Base-by-base conservation (phyloP, 768 basidiomycete genomes). In the Kwoniella dendrophila region DNA sequence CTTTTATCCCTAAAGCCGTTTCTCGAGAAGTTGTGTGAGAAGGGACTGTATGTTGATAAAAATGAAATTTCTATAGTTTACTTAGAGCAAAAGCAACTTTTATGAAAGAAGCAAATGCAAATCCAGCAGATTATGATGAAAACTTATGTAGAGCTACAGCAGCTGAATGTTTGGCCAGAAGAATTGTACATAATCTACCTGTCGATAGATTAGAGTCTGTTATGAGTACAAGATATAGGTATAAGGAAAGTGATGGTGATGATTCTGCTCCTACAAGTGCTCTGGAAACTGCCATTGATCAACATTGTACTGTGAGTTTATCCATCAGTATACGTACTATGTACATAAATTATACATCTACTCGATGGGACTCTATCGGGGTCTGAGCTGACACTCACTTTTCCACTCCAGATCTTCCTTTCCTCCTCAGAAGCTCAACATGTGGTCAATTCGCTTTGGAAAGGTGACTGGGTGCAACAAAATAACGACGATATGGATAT, bases 211-310 rank as follows among this genome's bases (percentile, higher is more conserved):
- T 92, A 36, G 82, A 85, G 53, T 78, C 81, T 3, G 85, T 92
- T 62, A 88, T 96, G 87, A 87, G 88, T 12, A 87, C 85, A 1
- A 84, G 94, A 3, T 92, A 86, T 79, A 83, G 84, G 60, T 86
- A 89, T 71, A 79, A 81, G 40, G 87, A 90, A 73, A 73, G 82
- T 34, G 90, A 95, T 72, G 92, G 89, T 0, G 90, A 90, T 58
- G 78, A 65, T 11, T 76, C 78, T 8, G 71, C 78, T 4, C 67
- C 76, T 4, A 71, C 64, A 7, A 71, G 68, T 51, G 88, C 89
- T 7, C 81, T 96, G 43, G 94, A 97, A 76, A 81, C 87, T 77
- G 92, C 94, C n/a, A 90, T 95, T 63, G 94, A 97, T 77, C 85
- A 90, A 56, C 86, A 92, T 69, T 91, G 92, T 43, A 79, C 73